These are phyloP conservation scores for Phyllosticta ampelicida DNA, from an alignment of 2,329 filamentous ascomycete genomes.

Conservation along the genomic window DNA sequence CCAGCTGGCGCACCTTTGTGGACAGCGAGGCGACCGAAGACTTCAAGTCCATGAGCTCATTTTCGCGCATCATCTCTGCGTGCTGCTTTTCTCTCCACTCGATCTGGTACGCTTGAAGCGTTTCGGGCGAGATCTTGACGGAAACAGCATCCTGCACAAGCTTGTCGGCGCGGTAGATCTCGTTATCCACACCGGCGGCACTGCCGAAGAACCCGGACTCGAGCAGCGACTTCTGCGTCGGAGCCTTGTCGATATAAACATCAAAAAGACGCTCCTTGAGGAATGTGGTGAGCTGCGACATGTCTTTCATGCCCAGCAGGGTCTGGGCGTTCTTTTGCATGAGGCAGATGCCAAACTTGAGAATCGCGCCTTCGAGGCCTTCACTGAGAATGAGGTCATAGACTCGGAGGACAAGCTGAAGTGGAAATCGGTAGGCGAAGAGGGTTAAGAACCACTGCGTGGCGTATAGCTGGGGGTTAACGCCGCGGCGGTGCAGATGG, in stretches of 20 bases:
- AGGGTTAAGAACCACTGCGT: slow-evolving; percentile 98
- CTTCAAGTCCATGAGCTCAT: slow-evolving; percentile 62
- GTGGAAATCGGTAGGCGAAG: slow-evolving; percentile 95
- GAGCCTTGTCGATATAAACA: slow-evolving; percentile 89
- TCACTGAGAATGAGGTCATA: slow-evolving; percentile 94
- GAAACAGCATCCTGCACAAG: slow-evolving; percentile 88
- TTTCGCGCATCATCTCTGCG: slow-evolving; percentile 70
- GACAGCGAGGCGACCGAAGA: slow-evolving; percentile 50
- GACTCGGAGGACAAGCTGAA: slow-evolving; percentile 90
- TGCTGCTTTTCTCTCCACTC: slow-evolving; percentile 92
- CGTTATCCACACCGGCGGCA: slow-evolving; percentile 80
- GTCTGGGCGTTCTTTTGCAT: slow-evolving; percentile 87
- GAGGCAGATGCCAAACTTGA: slow-evolving; percentile 88
- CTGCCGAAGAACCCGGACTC: slow-evolving; percentile 98
- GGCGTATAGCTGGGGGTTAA: slow-evolving; percentile 86
- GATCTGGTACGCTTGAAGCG: slow-evolving; percentile 64
- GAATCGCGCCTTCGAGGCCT: slow-evolving; percentile 74
- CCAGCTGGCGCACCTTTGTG: slow-evolving; percentile 70
- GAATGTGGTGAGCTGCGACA: slow-evolving; percentile 78
- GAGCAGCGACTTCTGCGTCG: slow-evolving; percentile 82
- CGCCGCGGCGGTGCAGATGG: slow-evolving; percentile 77
- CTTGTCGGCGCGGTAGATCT: slow-evolving; percentile 88
- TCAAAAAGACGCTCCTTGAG: slow-evolving; percentile 92
- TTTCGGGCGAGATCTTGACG: slow-evolving; percentile 72
- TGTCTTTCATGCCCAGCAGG: slow-evolving; percentile 77